phyloP scores from a whole-genome alignment of 1,284 basidiomycete genomes.

The Vanrija pseudolonga region DNA sequence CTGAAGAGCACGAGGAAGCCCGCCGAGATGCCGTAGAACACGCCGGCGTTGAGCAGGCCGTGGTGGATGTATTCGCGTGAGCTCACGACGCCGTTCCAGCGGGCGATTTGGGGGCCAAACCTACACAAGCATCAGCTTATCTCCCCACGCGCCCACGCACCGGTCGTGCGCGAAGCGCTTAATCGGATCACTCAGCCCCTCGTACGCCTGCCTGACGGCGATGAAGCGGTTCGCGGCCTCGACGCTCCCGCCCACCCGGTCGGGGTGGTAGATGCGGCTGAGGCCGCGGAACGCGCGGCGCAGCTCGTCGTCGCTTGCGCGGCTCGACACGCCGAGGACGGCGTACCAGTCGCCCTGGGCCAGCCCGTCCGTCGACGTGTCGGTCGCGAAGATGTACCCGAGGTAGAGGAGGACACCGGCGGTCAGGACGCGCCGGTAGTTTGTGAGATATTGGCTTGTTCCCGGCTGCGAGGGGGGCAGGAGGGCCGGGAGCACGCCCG shows the following conservation, averaged over 20 bases:
- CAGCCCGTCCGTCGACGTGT: conserved; percentile 51
- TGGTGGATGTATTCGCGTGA: conserved; percentile 6
- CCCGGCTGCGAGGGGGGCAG: conserved; percentile 29
- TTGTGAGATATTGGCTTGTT: too few relatives aligned
- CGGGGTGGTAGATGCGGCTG: conserved; percentile 66
- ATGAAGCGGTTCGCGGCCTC: conserved; percentile 66
- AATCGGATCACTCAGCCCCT: conserved; percentile 71
- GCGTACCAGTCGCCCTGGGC: conserved; percentile 65
- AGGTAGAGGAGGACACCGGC: conserved; percentile 60
- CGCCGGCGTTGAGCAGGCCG: background rate
- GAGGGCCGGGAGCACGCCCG: conserved; percentile 19
- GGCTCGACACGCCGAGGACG: conserved; percentile 61
- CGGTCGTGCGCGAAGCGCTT: conserved; percentile 79
- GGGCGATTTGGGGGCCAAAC: conserved; percentile 7
- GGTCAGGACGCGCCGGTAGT: conserved; percentile 32
- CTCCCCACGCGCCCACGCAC: conserved; percentile 51
- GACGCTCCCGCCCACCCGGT: conserved; percentile 58
- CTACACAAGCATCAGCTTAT: conserved; percentile 2
- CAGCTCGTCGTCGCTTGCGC: conserved; percentile 63
- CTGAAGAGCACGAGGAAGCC: conserved; percentile 4
- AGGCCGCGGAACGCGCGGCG: conserved; percentile 70
- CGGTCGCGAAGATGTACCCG: conserved; percentile 64
- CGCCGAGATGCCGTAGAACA: conserved; percentile 7
- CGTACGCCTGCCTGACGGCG: conserved; percentile 67
- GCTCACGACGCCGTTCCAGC: conserved; percentile 2